These are phyloP conservation scores for Parathielavia appendiculata DNA, from an alignment of 495 filamentous ascomycete genomes.

Conservation along the genomic window DNA sequence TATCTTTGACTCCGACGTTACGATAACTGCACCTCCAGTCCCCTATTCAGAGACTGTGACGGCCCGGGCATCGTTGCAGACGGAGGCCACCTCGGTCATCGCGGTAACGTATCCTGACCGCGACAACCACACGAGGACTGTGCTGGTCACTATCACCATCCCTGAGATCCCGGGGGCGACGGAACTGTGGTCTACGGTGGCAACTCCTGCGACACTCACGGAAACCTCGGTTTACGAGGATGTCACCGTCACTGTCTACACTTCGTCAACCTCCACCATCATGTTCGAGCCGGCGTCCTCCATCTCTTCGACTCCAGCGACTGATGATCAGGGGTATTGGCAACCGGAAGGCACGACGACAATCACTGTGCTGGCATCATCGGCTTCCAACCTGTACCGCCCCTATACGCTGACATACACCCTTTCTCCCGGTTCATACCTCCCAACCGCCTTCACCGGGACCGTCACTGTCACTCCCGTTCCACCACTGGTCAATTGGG, in stretches of 20 bases:
- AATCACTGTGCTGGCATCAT: background rate
- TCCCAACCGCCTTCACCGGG: conserved; percentile 10
- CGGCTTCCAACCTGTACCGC: background rate
- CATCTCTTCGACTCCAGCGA: background rate
- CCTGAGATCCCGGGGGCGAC: conserved; percentile 13
- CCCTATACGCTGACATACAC: conserved; percentile 22
- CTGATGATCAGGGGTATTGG: background rate
- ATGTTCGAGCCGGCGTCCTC: background rate
- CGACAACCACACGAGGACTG: conserved; percentile 19
- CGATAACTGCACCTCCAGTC: conserved; percentile 12
- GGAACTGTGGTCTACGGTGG: conserved; percentile 19
- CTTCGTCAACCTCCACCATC: background rate
- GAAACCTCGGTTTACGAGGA: background rate
- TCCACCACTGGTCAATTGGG: background rate
- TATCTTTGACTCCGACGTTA: conserved; percentile 1
- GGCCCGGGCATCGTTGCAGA: background rate
- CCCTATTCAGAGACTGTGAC: conserved; percentile 17
- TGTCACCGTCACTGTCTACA: conserved; percentile 19
- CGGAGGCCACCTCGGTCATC: conserved; percentile 17
- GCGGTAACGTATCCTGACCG: conserved; percentile 28
- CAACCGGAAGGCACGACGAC: background rate
- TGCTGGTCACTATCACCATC: conserved; percentile 26
- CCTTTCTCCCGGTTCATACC: conserved; percentile 10
- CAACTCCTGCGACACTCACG: conserved; percentile 1
- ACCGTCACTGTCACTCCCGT: conserved; percentile 17